Evolutionary conservation across 495 filamentous ascomycete species (phyloP).

Genomic region (Tuber microsphaerosporum): DNA sequence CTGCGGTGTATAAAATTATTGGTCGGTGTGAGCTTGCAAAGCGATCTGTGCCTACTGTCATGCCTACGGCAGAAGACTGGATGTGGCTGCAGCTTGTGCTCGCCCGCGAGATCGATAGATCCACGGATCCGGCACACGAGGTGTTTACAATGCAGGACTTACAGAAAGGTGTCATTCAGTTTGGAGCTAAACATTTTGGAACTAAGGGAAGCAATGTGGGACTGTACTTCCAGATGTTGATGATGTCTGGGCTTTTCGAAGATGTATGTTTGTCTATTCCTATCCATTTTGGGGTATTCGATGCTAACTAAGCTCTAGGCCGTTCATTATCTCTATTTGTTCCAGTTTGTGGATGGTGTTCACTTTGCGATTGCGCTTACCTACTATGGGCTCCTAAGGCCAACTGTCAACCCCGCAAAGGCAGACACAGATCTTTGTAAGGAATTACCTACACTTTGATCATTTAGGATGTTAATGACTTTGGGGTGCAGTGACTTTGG

Average conservation of each 20-base stretch:
- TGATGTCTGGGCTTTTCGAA: slow-evolving; percentile 90
- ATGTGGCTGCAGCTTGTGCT: slow-evolving; percentile 94
- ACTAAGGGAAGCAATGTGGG: slow-evolving; percentile 69
- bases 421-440: slow-evolving; percentile 25
- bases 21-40: slow-evolving; percentile 83
- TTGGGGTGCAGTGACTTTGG: slow-evolving; percentile 47
- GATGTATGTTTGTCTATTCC: slow-evolving; percentile 38
- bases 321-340: slow-evolving; percentile 77
- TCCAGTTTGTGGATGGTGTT: slow-evolving; percentile 82
- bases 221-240: slow-evolving; percentile 84
- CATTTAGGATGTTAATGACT: slow-evolving; percentile 8
- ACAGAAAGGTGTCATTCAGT: slow-evolving; percentile 72
- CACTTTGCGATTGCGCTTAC: slow-evolving; percentile 87
- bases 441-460: background rate
- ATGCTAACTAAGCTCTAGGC: slow-evolving; percentile 49
- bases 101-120: slow-evolving; percentile 74
- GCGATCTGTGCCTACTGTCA: slow-evolving; percentile 71
- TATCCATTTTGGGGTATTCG: background rate
- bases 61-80: slow-evolving; percentile 83
- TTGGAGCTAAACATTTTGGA: slow-evolving; percentile 80
- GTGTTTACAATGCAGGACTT: slow-evolving; percentile 82
- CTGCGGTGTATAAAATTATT: slow-evolving; percentile 96
- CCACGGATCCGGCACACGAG: slow-evolving; percentile 76
- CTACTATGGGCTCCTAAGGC: slow-evolving; percentile 82
- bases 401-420: slow-evolving; percentile 30